A percentile compares a stretch with the other conserved stretches of the same genome.
Conservation (phyloP, 129 eudicot species). For the Solidago caesia region DNA sequence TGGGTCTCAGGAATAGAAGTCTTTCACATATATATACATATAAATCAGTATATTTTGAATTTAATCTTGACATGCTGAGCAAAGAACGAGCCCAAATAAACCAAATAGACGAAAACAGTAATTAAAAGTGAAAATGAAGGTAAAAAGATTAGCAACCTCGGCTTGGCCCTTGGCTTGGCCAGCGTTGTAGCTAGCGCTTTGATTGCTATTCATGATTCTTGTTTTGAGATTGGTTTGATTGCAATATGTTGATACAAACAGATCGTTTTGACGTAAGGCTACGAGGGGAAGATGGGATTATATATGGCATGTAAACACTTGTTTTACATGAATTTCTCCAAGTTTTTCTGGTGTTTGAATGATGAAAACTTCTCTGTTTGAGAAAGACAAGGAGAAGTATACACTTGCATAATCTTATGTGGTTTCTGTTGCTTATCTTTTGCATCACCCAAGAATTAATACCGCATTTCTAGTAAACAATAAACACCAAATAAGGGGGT, state of each 20-base stretch:
- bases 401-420: slow-evolving; percentile 19
- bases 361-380: slow-evolving; percentile 11
- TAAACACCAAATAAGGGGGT: neutral
- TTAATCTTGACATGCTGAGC: neutral
- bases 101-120: neutral
- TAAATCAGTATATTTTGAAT: neutral
- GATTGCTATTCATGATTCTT: slow-evolving; percentile 35
- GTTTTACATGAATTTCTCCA: slow-evolving; percentile 22
- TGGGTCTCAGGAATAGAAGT: neutral
- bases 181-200: slow-evolving; percentile 47
- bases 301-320: slow-evolving; percentile 23
- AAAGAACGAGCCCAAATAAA: neutral
- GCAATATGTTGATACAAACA: slow-evolving; percentile 14
- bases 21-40: too few species aligned
- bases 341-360: slow-evolving; percentile 25
- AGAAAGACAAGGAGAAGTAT: slow-evolving; percentile 15
- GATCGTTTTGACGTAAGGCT: slow-evolving; percentile 24
- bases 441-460: neutral
- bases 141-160: slow-evolving; percentile 33
- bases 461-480: slow-evolving; percentile 2
- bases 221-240: slow-evolving; percentile 22
- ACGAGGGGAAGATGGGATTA: slow-evolving; percentile 17
- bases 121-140: neutral
- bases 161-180: slow-evolving; percentile 70
- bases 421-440: neutral